Base-by-base conservation (phyloP, 1,284 basidiomycete species). In the Cutaneotrichosporon sp. region DNA sequence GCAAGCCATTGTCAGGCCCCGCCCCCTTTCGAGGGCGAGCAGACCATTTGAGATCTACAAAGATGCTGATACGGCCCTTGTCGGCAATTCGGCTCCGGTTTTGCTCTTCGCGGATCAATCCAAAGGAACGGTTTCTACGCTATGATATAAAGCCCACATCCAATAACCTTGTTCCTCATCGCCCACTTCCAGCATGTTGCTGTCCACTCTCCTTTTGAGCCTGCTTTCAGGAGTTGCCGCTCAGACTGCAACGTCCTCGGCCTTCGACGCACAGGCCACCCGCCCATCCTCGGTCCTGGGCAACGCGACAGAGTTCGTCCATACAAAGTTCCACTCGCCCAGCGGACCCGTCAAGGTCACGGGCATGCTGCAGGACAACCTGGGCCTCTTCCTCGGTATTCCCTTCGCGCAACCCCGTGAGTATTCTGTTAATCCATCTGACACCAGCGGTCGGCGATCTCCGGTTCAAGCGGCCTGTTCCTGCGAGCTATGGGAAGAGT, bases 381-480 rank as follows among this genome's bases (percentile, higher is more conserved):
- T 53, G 30, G 51, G 26, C 51, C 30, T 26, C 26, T 65, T 56
- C 58, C 61, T 63, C 38, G 65, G 65, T n/a, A 62, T 66, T 31
- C 65, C 65, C 3, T 66, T 58, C 21, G 65, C 55, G 2, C 53
- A 60, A 55, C 50, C 65, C 1, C 65, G 65, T 66, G 50, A 61
- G 65, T n/a, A 2, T 26, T 16, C 22, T 14, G 8, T 49, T 56
- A 22, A 5, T 30, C 30, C 18, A n/a, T 18, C 64, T 60, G 34
- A 62, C 53, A 2, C 0, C 85, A 31, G 89, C 89, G 2, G 77
- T 84, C 16, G 73, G 70, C 4, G 63, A 68, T 18, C 67, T 73
- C 0, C 77, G 86, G 2, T 84, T 88, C 71, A 76, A 61, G 3
- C 52, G 68, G n/a, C 78, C 78, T 9, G 58, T 71, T 30, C 34